These are phyloP conservation scores for Halophytophthora polymorphica DNA, from an alignment of 352 stramenopile genomes.

Conservation along the genomic window DNA sequence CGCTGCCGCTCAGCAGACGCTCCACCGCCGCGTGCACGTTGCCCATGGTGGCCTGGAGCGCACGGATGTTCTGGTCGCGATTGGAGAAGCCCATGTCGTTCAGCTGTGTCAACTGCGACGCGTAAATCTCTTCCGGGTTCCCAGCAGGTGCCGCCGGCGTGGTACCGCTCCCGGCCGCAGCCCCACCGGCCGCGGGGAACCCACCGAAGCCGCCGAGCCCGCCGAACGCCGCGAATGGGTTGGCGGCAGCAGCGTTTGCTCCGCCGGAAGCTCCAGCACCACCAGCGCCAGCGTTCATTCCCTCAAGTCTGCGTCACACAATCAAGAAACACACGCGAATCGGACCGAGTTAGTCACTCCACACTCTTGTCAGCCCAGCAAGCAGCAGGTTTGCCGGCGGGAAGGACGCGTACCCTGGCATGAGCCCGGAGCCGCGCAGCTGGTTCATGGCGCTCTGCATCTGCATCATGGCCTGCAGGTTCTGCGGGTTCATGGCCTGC, in stretches of 20 bases:
- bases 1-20: slow-evolving; percentile 73
- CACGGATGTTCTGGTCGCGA: slow-evolving; percentile 83
- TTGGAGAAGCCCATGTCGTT: slow-evolving; percentile 91
- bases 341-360: neutral
- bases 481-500: slow-evolving; percentile 87
- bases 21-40: slow-evolving; percentile 91
- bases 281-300: slow-evolving; percentile 36
- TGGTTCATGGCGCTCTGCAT: slow-evolving; percentile 89
- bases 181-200: slow-evolving; percentile 18
- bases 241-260: slow-evolving; percentile 21
- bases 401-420: slow-evolving; percentile 52
- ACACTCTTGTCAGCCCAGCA: slow-evolving; percentile 3
- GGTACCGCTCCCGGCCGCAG: neutral
- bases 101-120: slow-evolving; percentile 86
- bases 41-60: slow-evolving; percentile 78
- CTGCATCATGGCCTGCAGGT: slow-evolving; percentile 90
- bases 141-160: slow-evolving; percentile 28
- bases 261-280: slow-evolving; percentile 2
- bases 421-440: slow-evolving; percentile 60
- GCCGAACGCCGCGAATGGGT: slow-evolving; percentile 54
- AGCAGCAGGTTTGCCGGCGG: neutral
- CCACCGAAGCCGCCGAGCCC: slow-evolving; percentile 35
- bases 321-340: slow-evolving; percentile 1
- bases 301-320: slow-evolving; percentile 37
- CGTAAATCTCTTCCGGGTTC: slow-evolving; percentile 86